phyloP scores from a whole-genome alignment of 2,329 filamentous ascomycete genomes.

The Magnaporthiopsis rhizophila region DNA sequence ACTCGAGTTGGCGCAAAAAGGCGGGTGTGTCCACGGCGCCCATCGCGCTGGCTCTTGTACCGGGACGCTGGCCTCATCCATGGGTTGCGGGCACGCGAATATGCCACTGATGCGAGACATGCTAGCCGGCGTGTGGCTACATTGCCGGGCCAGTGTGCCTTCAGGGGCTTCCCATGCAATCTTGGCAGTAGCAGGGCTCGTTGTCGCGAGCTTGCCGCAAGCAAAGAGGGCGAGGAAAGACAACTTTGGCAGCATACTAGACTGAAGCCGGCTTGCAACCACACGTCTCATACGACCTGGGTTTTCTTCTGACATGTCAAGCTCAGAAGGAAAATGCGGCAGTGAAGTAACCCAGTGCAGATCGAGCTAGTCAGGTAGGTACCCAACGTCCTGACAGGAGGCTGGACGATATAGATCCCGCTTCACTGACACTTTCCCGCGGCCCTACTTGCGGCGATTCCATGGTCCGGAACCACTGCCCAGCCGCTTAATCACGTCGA shows the following conservation, averaged over 20 bases:
- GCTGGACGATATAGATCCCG: not conserved
- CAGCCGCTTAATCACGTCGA: not conserved
- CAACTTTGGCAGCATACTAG: not conserved
- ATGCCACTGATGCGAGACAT: not conserved
- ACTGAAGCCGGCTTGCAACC: not conserved
- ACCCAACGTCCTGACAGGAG: not conserved
- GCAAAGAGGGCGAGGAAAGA: not conserved
- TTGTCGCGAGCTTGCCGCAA: not conserved
- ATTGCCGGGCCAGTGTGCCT: not conserved
- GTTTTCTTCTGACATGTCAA: no score
- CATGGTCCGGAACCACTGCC: not conserved
- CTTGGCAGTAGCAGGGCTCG: not conserved
- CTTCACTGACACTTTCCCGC: not conserved
- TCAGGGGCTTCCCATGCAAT: not conserved
- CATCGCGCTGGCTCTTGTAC: constrained; percentile 9
- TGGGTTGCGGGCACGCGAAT: not conserved
- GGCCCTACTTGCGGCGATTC: not conserved
- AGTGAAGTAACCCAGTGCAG: not conserved
- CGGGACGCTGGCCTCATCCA: not conserved
- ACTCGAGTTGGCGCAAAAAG: constrained; percentile 15
- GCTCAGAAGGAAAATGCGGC: not conserved
- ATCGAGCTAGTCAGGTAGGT: not conserved
- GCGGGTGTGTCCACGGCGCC: constrained; percentile 20
- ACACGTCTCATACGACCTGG: not conserved
- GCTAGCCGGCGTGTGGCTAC: not conserved